Evolutionary conservation across 2,329 filamentous ascomycete genomes (phyloP), one percentile per base, ranked within the genome.

Genomic region (Alternaria panax): DNA sequence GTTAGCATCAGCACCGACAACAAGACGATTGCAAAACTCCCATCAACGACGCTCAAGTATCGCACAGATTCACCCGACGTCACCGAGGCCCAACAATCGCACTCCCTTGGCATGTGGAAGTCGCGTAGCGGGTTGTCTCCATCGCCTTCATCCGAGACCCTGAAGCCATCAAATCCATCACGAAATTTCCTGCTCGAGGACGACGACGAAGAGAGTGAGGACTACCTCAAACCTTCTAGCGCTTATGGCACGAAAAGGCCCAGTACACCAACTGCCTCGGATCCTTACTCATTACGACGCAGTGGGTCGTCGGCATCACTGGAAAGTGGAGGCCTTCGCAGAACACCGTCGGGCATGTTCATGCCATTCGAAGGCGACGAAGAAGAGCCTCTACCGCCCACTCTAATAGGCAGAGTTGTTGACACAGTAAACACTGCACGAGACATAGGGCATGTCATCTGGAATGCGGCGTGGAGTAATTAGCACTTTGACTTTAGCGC

Each of bases 341-440:
- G 93, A 67, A 96, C 92, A 20, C 84, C 88, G 51, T 95, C 92
- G 38, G 93, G 92, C 67, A 96, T 96, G 92, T 90, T 96, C 70
- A 93, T 96, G 90, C 92, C 92, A 7, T 90, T 89, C 68, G 91
- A 93, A 68, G 90, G 93, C 68, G 88, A 88, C 60, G 91, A 92
- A 65, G 82, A 85, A 52, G 84, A 86, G 78, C 74, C 84, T 41
- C 77, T 81, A 3, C 78, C 80, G 7, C 78, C 84, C 51, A 90
- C 90, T 46, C 84, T 96, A 55, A 86, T 96, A 72, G 90, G 91
- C 61, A 88, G 89, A 70, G 88, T 96, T 50, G 88, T 93, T 75
- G 91, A 96, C 79, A 94, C 91, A 6, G 84, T 88, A 60, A 88
- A 89, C 70, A 89, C 87, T 2, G 86, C 87, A 36, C 81, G 82